These are phyloP conservation scores for Zygotorulaspora mrakii DNA, from an alignment of 1,139 yeast genomes.

Conservation along the genomic window DNA sequence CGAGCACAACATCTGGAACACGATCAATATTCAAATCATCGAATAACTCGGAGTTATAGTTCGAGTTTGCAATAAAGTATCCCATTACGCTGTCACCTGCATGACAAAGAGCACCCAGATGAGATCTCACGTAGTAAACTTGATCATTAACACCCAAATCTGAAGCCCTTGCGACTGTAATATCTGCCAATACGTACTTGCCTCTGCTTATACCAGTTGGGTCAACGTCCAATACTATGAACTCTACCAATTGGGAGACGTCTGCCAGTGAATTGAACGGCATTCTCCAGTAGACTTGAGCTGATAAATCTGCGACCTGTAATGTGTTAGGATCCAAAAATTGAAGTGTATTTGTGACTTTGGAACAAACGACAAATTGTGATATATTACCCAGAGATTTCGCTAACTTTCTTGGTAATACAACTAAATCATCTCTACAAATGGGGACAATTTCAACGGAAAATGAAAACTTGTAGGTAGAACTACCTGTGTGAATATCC, in stretches of 20 bases:
- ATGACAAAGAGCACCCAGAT: constrained; percentile 87
- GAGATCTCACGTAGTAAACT: constrained; percentile 78
- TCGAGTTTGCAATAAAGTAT: constrained; percentile 75
- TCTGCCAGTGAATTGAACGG: constrained; percentile 80
- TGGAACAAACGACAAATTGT: constrained; percentile 79
- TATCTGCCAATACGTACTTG: constrained; percentile 80
- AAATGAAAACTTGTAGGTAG: constrained; percentile 83
- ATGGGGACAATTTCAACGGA: constrained; percentile 96
- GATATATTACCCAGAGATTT: constrained; percentile 79
- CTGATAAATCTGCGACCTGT: constrained; percentile 72
- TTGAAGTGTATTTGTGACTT: constrained; percentile 75
- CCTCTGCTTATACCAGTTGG: constrained; percentile 85
- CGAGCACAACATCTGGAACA: constrained; percentile 84
- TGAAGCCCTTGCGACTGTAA: constrained; percentile 78
- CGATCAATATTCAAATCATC: constrained; percentile 57
- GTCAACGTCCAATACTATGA: constrained; percentile 87
- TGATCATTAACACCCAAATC: constrained; percentile 85
- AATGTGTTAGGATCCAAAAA: constrained; percentile 81
- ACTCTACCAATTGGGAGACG: constrained; percentile 76
- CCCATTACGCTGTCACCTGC: constrained; percentile 97
- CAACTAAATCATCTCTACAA: constrained; percentile 93
- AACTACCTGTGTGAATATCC: constrained; percentile 88
- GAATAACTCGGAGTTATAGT: constrained; percentile 82
- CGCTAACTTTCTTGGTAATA: constrained; percentile 82
- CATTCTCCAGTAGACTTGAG: constrained; percentile 80